Conservation (phyloP, 805 yeast species). For the Kuraishia cidri region DNA sequence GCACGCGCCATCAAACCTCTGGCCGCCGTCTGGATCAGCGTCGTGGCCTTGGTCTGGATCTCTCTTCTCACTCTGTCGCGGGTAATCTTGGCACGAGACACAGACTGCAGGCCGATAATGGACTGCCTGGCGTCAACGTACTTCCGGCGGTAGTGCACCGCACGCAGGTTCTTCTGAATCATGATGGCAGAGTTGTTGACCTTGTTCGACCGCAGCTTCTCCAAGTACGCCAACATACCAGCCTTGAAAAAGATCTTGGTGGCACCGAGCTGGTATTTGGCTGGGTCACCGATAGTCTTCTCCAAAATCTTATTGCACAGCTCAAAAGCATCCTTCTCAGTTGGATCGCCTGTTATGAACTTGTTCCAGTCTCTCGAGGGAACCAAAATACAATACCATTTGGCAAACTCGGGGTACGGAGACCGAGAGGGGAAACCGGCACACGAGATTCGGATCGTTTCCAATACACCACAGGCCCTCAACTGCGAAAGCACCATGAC, state of each 20-base stretch:
- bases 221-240: constrained; percentile 90
- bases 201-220: constrained; percentile 75
- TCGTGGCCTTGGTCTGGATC: constrained; percentile 54
- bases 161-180: constrained; percentile 79
- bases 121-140: constrained; percentile 48
- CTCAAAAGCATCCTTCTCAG: constrained; percentile 48
- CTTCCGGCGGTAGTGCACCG: constrained; percentile 49
- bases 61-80: constrained; percentile 49
- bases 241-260: constrained; percentile 94
- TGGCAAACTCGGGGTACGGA: constrained; percentile 89
- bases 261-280: constrained; percentile 82
- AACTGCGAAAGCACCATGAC: constrained; percentile 91
- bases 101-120: constrained; percentile 47
- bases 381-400: constrained; percentile 77
- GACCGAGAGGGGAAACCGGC: constrained; percentile 98
- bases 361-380: constrained; percentile 61
- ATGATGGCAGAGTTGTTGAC: constrained; percentile 69
- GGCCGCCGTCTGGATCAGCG: constrained; percentile 56
- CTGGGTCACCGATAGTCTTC: constrained; percentile 52
- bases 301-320: constrained; percentile 62
- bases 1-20: constrained; percentile 47
- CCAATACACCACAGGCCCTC: constrained; percentile 97
- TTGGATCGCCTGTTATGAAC: constrained; percentile 42
- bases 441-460: constrained; percentile 92
- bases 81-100: constrained; percentile 52